phyloP scores from a whole-genome alignment of 2,329 filamentous ascomycete genomes.

The Nemania sp. region DNA sequence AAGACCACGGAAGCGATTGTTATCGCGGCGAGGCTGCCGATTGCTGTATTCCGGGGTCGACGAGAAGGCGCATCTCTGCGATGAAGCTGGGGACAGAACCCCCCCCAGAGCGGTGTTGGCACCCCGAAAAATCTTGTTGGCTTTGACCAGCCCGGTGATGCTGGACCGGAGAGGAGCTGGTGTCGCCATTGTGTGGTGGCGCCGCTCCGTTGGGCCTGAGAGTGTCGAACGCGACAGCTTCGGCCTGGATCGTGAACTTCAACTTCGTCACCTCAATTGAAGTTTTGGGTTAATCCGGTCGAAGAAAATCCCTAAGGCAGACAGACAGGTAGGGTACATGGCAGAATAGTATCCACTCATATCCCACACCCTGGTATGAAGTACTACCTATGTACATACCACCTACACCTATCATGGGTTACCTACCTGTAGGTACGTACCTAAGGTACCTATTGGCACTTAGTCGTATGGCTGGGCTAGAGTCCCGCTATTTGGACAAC shows the following conservation, averaged over 20 bases:
- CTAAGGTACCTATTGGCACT: no score
- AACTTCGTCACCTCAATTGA: slow-evolving; percentile 27
- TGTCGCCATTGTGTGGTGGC: slow-evolving; percentile 38
- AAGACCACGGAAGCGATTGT: slow-evolving; percentile 79
- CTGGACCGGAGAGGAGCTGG: slow-evolving; percentile 38
- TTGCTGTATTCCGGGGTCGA: slow-evolving; percentile 38
- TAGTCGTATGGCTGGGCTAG: no score
- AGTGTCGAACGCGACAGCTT: slow-evolving; percentile 16
- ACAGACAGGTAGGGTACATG: not conserved
- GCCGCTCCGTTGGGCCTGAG: slow-evolving; percentile 13
- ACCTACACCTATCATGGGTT: no score
- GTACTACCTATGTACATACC: no score
- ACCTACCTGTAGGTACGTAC: no score
- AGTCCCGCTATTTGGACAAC: not conserved
- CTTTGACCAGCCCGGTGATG: slow-evolving; percentile 37
- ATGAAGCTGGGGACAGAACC: slow-evolving; percentile 21
- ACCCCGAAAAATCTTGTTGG: slow-evolving; percentile 24
- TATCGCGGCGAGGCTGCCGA: slow-evolving; percentile 61
- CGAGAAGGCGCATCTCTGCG: slow-evolving; percentile 40
- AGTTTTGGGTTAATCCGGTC: slow-evolving; percentile 37
- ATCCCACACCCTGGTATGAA: no score
- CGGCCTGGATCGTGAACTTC: slow-evolving; percentile 7
- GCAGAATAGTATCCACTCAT: not conserved
- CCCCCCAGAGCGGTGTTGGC: slow-evolving; percentile 22
- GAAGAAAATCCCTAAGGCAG: slow-evolving; percentile 20